phyloP scores from a whole-genome alignment of 1,139 yeast species.

The Scheffersomyces cryptocercus region DNA sequence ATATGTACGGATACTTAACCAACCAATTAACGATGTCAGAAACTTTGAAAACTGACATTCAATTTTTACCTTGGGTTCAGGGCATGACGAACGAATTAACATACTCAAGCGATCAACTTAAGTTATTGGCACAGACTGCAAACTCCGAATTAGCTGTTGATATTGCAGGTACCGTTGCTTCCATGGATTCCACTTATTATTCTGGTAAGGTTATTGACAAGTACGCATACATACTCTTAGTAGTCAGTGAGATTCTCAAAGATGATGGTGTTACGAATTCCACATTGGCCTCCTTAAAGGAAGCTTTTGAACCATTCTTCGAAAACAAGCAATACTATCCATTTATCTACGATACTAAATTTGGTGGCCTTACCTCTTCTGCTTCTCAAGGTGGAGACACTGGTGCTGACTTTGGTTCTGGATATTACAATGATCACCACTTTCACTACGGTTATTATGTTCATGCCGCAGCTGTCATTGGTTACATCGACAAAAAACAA shows the following conservation, averaged over 20 bases:
- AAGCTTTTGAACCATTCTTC: constrained; percentile 52
- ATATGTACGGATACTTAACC: constrained; percentile 61
- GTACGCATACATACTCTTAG: constrained; percentile 69
- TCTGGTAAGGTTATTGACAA: constrained; percentile 76
- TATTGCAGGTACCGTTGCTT: constrained; percentile 49
- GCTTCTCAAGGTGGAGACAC: constrained; percentile 52
- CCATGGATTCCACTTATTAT: constrained; percentile 56
- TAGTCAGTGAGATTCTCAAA: constrained; percentile 58
- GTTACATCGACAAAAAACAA: constrained; percentile 56
- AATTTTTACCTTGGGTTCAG: constrained; percentile 62
- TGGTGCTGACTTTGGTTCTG: constrained; percentile 52
- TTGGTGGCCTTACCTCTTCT: constrained; percentile 68
- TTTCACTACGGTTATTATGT: constrained; percentile 80
- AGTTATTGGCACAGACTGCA: constrained; percentile 55
- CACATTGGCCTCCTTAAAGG: constrained; percentile 51
- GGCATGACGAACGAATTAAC: constrained; percentile 29
- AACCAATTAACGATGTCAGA: constrained; percentile 52
- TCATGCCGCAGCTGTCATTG: constrained; percentile 78
- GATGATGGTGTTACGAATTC: constrained; percentile 52
- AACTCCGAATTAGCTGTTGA: constrained; percentile 59
- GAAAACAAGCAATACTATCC: constrained; percentile 57
- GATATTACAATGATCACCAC: constrained; percentile 75
- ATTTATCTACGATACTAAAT: constrained; percentile 67
- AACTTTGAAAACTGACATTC: constrained; percentile 47
- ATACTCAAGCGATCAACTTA: constrained; percentile 53